Evolutionary conservation across 495 filamentous ascomycete genomes (phyloP).

Genomic region (Margaritispora aquatica): DNA sequence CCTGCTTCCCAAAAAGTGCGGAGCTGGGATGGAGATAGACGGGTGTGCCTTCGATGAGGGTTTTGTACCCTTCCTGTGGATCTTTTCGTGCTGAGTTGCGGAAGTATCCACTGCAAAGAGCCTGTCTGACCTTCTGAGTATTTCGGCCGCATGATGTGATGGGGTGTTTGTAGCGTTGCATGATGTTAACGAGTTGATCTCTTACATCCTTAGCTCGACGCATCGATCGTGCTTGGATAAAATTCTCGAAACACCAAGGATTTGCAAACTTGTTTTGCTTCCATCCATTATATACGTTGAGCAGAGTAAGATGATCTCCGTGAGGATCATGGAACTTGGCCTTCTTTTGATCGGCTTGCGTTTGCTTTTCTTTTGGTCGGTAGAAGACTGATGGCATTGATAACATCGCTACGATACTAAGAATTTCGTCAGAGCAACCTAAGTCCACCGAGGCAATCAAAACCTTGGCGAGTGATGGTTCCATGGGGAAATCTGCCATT

Average conservation of each 20-base stretch:
- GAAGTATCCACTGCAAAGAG: constrained; percentile 92
- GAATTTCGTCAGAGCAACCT: constrained; percentile 86
- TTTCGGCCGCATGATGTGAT: constrained; percentile 80
- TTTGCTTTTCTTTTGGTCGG: constrained; percentile 92
- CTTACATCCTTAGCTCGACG: constrained; percentile 86
- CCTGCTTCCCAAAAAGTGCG: constrained; percentile 89
- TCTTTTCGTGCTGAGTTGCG: constrained; percentile 92
- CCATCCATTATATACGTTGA: constrained; percentile 97
- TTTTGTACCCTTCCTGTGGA: constrained; percentile 94
- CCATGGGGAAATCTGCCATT: constrained; percentile 97
- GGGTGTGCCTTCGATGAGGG: constrained; percentile 87
- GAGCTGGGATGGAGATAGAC: constrained; percentile 90
- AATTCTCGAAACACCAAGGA: constrained; percentile 97
- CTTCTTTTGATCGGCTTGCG: constrained; percentile 95
- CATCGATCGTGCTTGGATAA: constrained; percentile 88
- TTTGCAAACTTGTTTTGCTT: constrained; percentile 72
- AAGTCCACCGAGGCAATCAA: constrained; percentile 83
- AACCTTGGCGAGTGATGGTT: constrained; percentile 80
- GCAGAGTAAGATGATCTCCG: constrained; percentile 87
- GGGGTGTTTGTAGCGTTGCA: constrained; percentile 78
- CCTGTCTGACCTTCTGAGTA: constrained; percentile 83
- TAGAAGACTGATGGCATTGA: constrained; percentile 83
- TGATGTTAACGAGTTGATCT: constrained; percentile 85
- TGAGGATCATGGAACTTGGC: constrained; percentile 93
- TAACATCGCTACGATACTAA: constrained; percentile 94